A percentile compares a stretch with the other conserved stretches of the same genome.
Evolutionary conservation across 768 basidiomycete species (phyloP).

Genomic region (Rhodotorula babjevae): DNA sequence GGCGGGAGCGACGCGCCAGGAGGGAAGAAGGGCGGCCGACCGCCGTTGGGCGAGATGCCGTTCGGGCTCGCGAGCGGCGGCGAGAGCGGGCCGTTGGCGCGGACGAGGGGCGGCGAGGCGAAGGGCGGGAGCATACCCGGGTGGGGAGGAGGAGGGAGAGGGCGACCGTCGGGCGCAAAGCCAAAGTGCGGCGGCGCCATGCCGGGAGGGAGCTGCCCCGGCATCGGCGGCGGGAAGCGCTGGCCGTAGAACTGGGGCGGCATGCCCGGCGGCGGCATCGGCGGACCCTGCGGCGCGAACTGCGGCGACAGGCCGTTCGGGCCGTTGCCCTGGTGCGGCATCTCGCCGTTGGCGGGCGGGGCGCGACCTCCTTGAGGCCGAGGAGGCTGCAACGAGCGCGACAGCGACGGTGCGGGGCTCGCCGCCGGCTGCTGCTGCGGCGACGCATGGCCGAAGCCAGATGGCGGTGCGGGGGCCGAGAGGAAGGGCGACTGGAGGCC

Average conservation of each 20-base stretch:
- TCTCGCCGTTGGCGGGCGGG: not conserved
- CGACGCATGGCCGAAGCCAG: not conserved
- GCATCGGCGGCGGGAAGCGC: not conserved
- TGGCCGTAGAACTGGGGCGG: slow-evolving; percentile 13
- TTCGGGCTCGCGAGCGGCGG: not conserved
- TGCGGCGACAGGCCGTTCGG: not conserved
- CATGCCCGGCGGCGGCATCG: not conserved
- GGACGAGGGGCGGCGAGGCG: not conserved
- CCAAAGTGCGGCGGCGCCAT: slow-evolving; percentile 6
- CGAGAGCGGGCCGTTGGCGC: not conserved
- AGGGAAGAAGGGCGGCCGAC: not conserved
- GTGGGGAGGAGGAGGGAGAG: not conserved
- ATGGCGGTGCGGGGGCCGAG: not conserved
- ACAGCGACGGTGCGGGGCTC: not conserved
- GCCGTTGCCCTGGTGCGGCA: not conserved
- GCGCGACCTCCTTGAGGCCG: not conserved
- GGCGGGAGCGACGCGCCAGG: not conserved
- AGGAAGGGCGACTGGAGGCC: not conserved
- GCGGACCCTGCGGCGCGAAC: not conserved
- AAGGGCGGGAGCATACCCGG: not conserved
- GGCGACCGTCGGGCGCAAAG: slow-evolving; percentile 10
- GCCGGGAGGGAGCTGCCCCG: not conserved
- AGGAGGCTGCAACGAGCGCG: not conserved
- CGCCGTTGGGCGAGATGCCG: not conserved
- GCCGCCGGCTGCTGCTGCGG: not conserved